Evolutionary conservation across 164 flowering plant genomes (phyloP).

Genomic region (Sextonia rubra): DNA sequence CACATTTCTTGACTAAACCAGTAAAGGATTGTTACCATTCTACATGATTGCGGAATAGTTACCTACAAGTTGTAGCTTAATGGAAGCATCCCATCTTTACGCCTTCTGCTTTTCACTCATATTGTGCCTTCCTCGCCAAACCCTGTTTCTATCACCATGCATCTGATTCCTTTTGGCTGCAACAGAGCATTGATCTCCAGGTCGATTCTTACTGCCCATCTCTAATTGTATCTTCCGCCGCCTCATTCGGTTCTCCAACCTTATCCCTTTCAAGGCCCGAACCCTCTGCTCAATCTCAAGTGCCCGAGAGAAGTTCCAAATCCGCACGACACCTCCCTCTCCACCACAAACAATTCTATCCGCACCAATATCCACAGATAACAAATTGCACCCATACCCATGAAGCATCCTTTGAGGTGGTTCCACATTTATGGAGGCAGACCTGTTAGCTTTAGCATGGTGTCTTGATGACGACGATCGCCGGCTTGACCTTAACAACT

Average conservation of each 20-base stretch:
- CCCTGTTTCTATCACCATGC: conserved; percentile 40
- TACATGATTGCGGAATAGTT: conserved; percentile 5
- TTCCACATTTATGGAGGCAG: conserved; percentile 28
- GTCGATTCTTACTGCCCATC: conserved; percentile 42
- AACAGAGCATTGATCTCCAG: conserved; percentile 55
- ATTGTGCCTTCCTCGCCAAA: conserved; percentile 54
- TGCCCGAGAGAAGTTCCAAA: conserved; percentile 92
- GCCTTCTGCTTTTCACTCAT: conserved; percentile 64
- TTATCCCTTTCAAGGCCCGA: conserved; percentile 53
- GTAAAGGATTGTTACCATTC: not conserved
- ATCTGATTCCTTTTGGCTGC: conserved; percentile 70
- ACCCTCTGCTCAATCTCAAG: conserved; percentile 61
- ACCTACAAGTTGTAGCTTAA: conserved; percentile 4
- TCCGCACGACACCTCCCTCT: conserved; percentile 75
- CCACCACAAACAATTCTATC: conserved; percentile 90
- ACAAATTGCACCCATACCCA: conserved; percentile 65
- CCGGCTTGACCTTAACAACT: conserved; percentile 43
- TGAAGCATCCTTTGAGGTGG: conserved; percentile 95
- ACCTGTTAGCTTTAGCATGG: conserved; percentile 13
- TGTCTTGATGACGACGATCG: conserved; percentile 18
- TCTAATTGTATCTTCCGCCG: conserved; percentile 54
- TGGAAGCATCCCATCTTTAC: conserved; percentile 11
- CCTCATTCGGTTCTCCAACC: conserved; percentile 79
- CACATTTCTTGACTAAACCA: not conserved
- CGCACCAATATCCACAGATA: conserved; percentile 70